A percentile compares a stretch with the other conserved stretches of the same genome.
These are phyloP conservation scores for Coccomyxa sp. DNA, from an alignment of 139 green algal genomes.

Conservation along the genomic window DNA sequence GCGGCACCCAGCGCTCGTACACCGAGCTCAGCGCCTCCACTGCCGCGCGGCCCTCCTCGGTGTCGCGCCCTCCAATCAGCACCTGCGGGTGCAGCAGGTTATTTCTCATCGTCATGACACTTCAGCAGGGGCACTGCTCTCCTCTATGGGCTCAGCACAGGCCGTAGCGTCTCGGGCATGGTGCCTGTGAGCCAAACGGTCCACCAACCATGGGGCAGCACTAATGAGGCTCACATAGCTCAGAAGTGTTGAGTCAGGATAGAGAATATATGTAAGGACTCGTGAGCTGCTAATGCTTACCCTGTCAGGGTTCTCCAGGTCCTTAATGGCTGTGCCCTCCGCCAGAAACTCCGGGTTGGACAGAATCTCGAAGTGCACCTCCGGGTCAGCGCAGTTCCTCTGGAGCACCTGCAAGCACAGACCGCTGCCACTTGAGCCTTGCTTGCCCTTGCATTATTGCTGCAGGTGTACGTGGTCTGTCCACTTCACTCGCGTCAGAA, in stretches of 20 bases:
- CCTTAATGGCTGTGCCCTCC: conserved; percentile 83
- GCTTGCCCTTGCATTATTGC: neutral
- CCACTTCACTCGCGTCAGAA: neutral
- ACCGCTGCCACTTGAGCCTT: neutral
- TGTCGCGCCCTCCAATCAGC: conserved; percentile 80
- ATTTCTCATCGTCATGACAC: too few relatives aligned
- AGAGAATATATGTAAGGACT: neutral
- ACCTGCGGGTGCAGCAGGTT: conserved; percentile 47
- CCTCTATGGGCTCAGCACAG: too few relatives aligned
- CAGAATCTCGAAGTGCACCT: conserved; percentile 90
- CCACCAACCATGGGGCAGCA: neutral
- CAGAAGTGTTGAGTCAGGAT: neutral
- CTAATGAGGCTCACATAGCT: neutral
- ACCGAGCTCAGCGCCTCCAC: conserved; percentile 71
- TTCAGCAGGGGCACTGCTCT: too few relatives aligned
- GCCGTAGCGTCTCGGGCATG: neutral
- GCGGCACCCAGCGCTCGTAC: conserved; percentile 94
- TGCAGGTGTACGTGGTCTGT: too few relatives aligned
- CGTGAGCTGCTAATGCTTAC: conserved; percentile 17
- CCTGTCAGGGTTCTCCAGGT: conserved; percentile 73
- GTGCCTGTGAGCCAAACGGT: neutral
- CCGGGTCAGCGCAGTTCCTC: conserved; percentile 61
- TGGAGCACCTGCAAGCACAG: conserved; percentile 51
- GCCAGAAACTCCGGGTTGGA: conserved; percentile 86
- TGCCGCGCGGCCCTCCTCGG: conserved; percentile 57